Conservation (phyloP, 2,329 filamentous ascomycete genomes). For the Trichophaea hybrida region DNA sequence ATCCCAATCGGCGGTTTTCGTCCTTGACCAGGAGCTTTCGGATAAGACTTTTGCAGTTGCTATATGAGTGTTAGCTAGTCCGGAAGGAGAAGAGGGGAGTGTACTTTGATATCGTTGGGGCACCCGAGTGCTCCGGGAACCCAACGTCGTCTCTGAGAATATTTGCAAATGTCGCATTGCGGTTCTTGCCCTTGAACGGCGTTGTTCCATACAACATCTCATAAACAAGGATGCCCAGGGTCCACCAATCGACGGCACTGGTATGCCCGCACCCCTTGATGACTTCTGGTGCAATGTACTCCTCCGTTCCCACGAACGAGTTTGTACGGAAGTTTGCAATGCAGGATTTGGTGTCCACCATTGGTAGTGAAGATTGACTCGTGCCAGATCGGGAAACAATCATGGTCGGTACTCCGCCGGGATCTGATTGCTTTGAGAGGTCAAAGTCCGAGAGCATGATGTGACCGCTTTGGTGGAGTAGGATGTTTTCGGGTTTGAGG, state of each 20-base stretch:
- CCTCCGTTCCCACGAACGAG: slow-evolving; percentile 94
- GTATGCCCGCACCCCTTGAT: slow-evolving; percentile 98
- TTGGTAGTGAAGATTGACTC: slow-evolving; percentile 72
- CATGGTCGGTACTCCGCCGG: slow-evolving; percentile 93
- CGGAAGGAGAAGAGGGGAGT: slow-evolving; percentile 31
- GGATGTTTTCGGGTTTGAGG: slow-evolving; percentile 92
- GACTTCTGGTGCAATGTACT: slow-evolving; percentile 96
- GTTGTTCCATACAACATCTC: slow-evolving; percentile 99
- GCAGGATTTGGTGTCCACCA: slow-evolving; percentile 97
- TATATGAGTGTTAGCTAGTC: slow-evolving; percentile 34
- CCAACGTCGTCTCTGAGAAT: slow-evolving; percentile 90
- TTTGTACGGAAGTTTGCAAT: slow-evolving; percentile 98
- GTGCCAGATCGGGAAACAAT: slow-evolving; percentile 75
- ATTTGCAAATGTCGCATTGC: slow-evolving; percentile 95
- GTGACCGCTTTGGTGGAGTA: slow-evolving; percentile 96
- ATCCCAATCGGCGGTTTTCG: slow-evolving; percentile 81
- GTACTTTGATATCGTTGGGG: slow-evolving; percentile 82
- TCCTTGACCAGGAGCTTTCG: slow-evolving; percentile 96
- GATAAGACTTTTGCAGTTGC: slow-evolving; percentile 90
- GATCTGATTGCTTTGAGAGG: slow-evolving; percentile 91
- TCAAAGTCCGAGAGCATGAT: slow-evolving; percentile 99
- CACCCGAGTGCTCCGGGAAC: slow-evolving; percentile 77
- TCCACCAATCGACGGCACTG: slow-evolving; percentile 99
- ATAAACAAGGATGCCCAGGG: slow-evolving; percentile 88
- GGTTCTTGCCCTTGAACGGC: slow-evolving; percentile 98